Base-by-base conservation (phyloP, 768 basidiomycete genomes). In the Naganishia randhawae region DNA sequence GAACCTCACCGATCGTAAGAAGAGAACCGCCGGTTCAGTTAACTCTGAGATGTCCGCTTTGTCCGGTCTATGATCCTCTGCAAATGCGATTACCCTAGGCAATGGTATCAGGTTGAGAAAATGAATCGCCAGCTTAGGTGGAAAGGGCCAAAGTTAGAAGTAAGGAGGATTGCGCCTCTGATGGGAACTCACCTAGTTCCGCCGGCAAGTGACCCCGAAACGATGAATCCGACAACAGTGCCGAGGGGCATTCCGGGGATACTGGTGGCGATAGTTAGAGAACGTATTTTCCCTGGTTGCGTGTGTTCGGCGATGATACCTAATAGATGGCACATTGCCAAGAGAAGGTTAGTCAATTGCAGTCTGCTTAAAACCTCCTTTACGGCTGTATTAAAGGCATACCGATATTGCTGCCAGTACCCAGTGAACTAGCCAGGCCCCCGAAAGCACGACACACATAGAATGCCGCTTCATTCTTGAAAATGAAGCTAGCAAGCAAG, bases 141-240 rank as follows among this genome's bases (percentile, higher is more conserved):
- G 19, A 22, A n/a, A 2, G 16, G 55, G 16, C 27, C 13, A 25
- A 6, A 39, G 55, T 8, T 10, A 57, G 19, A n/a, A 37, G 4
- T 57, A n/a, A 54, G 9, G 29, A 19, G 17, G 19, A 7, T n/a
- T 8, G 27, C 29, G 16, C 3, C 9, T 13, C 11, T 33, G 9
- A 33, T 13, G 5, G 17, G n/a, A 13, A 9, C 32, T 29, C 27
- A 54, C 53, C 17, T 13, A 33, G 17, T 10, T 5, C 5, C 9
- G 11, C 33, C 5, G 3, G 32, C 27, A 8, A 54, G 32, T 25
- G 81, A 80, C 52, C 81, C 80, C 22, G 82, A 82, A 2, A 82
- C 82, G 29, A 74, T 52, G 9, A 54, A 33, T 4, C 53, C 53
- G n/a, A 31, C 6, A 2, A 31, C 53, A 3, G 2, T 33, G 8